phyloP scores from a whole-genome alignment of 495 filamentous ascomycete species.

The Usnea hakonensis region DNA sequence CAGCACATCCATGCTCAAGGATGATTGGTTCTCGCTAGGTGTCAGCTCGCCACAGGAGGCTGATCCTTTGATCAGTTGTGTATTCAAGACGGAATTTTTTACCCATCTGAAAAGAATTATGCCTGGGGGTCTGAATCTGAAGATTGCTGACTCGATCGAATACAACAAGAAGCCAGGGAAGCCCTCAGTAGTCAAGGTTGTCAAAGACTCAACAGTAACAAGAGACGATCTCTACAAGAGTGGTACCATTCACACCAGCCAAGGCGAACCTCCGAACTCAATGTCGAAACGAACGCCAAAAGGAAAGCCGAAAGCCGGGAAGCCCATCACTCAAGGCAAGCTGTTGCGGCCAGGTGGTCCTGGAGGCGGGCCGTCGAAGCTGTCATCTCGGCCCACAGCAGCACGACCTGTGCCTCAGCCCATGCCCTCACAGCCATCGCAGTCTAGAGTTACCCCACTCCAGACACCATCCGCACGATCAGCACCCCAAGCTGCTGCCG shows the following conservation, averaged over 20 bases:
- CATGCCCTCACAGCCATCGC: constrained; percentile 25
- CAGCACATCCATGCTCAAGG: constrained; percentile 66
- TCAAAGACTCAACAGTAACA: constrained; percentile 72
- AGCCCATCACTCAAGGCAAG: constrained; percentile 85
- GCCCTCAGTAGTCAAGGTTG: constrained; percentile 71
- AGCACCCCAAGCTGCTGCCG: constrained; percentile 39
- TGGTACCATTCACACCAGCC: constrained; percentile 75
- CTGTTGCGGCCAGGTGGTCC: constrained; percentile 87
- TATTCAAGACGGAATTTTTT: constrained; percentile 96
- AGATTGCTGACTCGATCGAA: constrained; percentile 77
- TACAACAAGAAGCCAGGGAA: constrained; percentile 99
- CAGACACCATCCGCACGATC: constrained; percentile 34
- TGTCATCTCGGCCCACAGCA: constrained; percentile 47
- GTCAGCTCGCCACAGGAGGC: constrained; percentile 82
- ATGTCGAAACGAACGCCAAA: constrained; percentile 79
- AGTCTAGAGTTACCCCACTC: constrained; percentile 19
- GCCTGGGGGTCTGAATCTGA: constrained; percentile 71
- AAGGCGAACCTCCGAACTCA: constrained; percentile 76
- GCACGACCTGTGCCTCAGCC: constrained; percentile 36
- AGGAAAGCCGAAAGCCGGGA: constrained; percentile 70
- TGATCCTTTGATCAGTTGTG: constrained; percentile 83
- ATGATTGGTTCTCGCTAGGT: constrained; percentile 95
- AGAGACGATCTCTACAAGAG: constrained; percentile 87
- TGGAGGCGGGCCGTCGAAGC: constrained; percentile 67
- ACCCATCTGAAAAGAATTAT: constrained; percentile 72